These are phyloP conservation scores for Ilex aquifolium DNA, from an alignment of 257 asterid species.

Conservation along the genomic window DNA sequence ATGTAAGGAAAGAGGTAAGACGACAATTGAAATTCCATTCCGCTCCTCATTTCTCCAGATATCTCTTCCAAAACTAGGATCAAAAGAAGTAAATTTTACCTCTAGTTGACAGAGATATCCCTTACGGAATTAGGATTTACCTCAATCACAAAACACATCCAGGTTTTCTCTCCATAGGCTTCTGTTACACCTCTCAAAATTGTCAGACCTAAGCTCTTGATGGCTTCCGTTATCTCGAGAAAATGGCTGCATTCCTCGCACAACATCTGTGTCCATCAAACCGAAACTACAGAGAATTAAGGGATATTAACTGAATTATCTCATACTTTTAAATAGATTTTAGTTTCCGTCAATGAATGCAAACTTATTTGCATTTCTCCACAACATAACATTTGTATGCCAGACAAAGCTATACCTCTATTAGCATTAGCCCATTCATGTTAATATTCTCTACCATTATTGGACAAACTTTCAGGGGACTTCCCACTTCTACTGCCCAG, in stretches of 20 bases:
- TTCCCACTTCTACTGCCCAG: constrained; percentile 99
- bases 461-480: constrained; percentile 63
- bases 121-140: constrained; percentile 28
- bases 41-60: too few species aligned
- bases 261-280: constrained; percentile 53
- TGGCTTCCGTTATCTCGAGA: constrained; percentile 78
- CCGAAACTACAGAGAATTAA: not conserved
- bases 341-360: too few species aligned
- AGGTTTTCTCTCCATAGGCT: constrained; percentile 56
- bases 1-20: too few species aligned
- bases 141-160: constrained; percentile 94
- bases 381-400: not conserved
- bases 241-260: constrained; percentile 66
- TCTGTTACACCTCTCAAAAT: constrained; percentile 82
- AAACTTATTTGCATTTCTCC: too few species aligned
- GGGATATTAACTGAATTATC: constrained; percentile 3
- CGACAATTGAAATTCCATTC: too few species aligned
- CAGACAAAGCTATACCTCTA: constrained; percentile 53
- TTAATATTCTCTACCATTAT: constrained; percentile 82
- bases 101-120: not conserved
- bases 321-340: not conserved
- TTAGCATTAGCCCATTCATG: constrained; percentile 80
- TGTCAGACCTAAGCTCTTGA: constrained; percentile 76
- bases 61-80: too few species aligned
- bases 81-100: too few species aligned